Base-by-base conservation (phyloP, 345 rosid species). In the Boechera retrofracta region DNA sequence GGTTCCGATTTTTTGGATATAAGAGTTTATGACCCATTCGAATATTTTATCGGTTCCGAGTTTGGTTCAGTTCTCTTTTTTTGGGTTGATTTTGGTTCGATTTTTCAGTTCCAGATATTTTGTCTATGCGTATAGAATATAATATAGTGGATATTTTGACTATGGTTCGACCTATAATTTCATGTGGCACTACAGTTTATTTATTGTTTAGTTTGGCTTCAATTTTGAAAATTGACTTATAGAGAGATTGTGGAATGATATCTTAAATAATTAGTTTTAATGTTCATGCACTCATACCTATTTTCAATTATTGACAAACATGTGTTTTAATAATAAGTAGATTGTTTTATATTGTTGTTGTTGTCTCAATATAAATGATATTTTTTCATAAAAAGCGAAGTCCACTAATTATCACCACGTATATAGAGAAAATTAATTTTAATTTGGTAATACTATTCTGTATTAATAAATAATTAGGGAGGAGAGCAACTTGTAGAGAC, bases 91-190 rank as follows among this genome's bases (percentile, higher is more conserved):
- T 21, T 21, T 21, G 1, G 24, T 21, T 21, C 1, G 24, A 1
- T 21, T 21, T 21, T 21, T 21, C 24, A 21, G 24, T 21, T 21
- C 1, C 24, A 21, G 24, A 21, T 21, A 21, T 21, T 21, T 21
- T 21, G 24, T 21, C 24, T 21, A 21, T 21, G 24, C 24, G 24
- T 21, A 21, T 21, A 21, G 1, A 21, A 21, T 21, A 21, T 21
- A 21, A 21, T 21, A 21, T 47, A 15, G 66, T 59, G 38, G 38
- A 15, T 32, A 51, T 45, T 72, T 72, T 72, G 24, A 57, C 73
- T 58, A 58, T 59, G 64, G 65, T 63, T 10, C 67, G 63, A 72
- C 67, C 77, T 77, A 54, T 78, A 66, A 77, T 56, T 64, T 77
- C 39, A 78, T 65, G 56, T 71, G 72, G 76, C 45, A 49, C 64